Evolutionary conservation across 208 protist genomes (phyloP).

Genomic region (Leishmania braziliensis): DNA sequence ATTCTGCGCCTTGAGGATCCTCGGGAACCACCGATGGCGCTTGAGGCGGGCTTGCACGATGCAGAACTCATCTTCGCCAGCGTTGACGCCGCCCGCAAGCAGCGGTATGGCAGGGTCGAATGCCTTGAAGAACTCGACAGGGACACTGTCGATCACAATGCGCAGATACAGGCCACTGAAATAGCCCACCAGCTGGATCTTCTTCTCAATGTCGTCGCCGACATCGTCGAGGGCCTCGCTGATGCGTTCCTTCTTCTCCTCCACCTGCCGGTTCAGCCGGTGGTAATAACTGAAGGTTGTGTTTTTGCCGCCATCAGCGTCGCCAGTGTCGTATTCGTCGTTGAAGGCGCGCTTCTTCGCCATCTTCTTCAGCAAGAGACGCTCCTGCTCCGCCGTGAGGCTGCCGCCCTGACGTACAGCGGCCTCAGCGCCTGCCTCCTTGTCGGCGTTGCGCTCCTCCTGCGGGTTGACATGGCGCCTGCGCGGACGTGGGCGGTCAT

Average conservation of each 20-base stretch:
- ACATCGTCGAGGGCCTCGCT: constrained; percentile 82
- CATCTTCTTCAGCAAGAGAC: constrained; percentile 85
- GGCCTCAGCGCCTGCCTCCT: constrained; percentile 44
- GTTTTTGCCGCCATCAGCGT: constrained; percentile 51
- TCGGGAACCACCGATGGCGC: constrained; percentile 98
- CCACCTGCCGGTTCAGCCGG: constrained; percentile 74
- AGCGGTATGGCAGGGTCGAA: constrained; percentile 92
- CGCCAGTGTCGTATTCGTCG: constrained; percentile 76
- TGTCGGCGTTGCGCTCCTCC: constrained; percentile 30
- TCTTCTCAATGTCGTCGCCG: constrained; percentile 82
- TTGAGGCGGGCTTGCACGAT: constrained; percentile 96
- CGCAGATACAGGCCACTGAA: constrained; percentile 97
- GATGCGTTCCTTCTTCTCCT: constrained; percentile 82
- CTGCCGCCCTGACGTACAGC: constrained; percentile 45
- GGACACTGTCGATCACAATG: constrained; percentile 94
- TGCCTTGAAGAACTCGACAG: constrained; percentile 95
- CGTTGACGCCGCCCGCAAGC: constrained; percentile 95
- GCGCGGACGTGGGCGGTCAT: neutral
- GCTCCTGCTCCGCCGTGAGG: constrained; percentile 83
- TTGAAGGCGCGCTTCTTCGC: constrained; percentile 92
- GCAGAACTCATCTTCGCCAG: constrained; percentile 94
- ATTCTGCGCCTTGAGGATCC: constrained; percentile 99
- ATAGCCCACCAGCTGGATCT: constrained; percentile 91
- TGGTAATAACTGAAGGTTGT: constrained; percentile 85
- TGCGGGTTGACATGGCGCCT: constrained; percentile 24